Conservation (phyloP, 768 basidiomycete species). For the Hebeloma cylindrosporum region DNA sequence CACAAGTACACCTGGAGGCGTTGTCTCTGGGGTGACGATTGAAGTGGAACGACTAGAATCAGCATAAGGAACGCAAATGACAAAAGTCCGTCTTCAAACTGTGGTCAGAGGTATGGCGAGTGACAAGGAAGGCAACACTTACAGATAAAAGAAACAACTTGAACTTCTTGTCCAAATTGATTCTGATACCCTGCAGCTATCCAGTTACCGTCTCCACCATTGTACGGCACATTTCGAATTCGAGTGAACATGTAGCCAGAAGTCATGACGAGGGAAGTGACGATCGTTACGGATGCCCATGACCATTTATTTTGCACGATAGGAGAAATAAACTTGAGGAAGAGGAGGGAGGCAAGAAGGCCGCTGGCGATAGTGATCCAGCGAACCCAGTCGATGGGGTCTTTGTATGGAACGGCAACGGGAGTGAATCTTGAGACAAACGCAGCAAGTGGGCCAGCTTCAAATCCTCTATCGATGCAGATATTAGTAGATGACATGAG, state of each 20-base stretch:
- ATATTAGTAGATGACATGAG: neutral
- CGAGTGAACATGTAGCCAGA: conserved; percentile 96
- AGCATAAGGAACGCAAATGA: conserved; percentile 79
- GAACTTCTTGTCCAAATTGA: conserved; percentile 91
- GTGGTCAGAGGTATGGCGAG: conserved; percentile 6
- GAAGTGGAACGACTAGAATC: conserved; percentile 76
- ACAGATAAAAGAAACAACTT: conserved; percentile 87
- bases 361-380: conserved; percentile 48
- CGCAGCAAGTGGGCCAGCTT: conserved; percentile 71
- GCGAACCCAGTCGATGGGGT: conserved; percentile 74
- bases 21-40: conserved; percentile 71
- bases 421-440: conserved; percentile 77
- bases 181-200: conserved; percentile 87
- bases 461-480: conserved; percentile 66
- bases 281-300: conserved; percentile 64
- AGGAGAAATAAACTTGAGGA: conserved; percentile 61
- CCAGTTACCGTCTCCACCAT: conserved; percentile 66
- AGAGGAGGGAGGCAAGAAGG: conserved; percentile 46
- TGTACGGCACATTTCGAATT: conserved; percentile 79
- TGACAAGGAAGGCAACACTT: conserved; percentile 33
- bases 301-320: conserved; percentile 72
- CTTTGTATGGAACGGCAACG: conserved; percentile 75
- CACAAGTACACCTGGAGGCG: conserved; percentile 88
- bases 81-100: conserved; percentile 76
- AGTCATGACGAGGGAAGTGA: conserved; percentile 78